A percentile compares a stretch with the other conserved stretches of the same genome.
phyloP scores from a whole-genome alignment of 2,329 filamentous ascomycete genomes.

The Dothideomycetidae sp. region DNA sequence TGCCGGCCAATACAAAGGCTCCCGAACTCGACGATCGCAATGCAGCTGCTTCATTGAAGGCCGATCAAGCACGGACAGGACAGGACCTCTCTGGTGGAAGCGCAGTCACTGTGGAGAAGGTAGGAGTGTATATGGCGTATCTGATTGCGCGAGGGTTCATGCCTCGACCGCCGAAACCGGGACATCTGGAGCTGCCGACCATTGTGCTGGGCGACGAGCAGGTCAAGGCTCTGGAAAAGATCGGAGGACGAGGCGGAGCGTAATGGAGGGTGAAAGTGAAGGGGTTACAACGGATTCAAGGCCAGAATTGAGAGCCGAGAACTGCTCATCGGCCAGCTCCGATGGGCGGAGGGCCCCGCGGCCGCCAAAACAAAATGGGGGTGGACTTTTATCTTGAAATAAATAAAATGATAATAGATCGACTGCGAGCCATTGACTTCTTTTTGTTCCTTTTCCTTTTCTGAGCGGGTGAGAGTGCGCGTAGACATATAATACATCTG shows the following conservation, averaged over 20 bases:
- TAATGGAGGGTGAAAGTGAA: no score
- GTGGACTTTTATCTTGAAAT: no score
- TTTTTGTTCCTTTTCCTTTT: background rate
- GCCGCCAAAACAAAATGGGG: no score
- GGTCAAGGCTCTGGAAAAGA: constrained; percentile 35
- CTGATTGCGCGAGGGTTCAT: constrained; percentile 51
- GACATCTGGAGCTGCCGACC: constrained; percentile 29
- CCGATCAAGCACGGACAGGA: constrained; percentile 46
- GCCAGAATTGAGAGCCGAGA: no score
- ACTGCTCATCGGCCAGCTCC: constrained; percentile 8
- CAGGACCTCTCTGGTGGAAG: constrained; percentile 42
- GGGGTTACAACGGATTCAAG: no score
- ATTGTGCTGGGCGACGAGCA: constrained; percentile 33
- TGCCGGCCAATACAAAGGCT: constrained; percentile 55
- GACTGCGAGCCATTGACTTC: no score
- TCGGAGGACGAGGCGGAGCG: constrained; percentile 38
- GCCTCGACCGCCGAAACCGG: constrained; percentile 26
- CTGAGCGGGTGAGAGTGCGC: no score
- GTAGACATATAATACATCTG: no score
- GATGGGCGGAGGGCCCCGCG: constrained; percentile 4
- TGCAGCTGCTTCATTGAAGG: constrained; percentile 47
- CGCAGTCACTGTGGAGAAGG: constrained; percentile 44
- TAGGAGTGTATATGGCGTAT: constrained; percentile 51
- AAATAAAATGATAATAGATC: no score
- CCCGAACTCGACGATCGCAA: constrained; percentile 64